Percentiles rank a stretch among this genome's conserved stretches.
Conservation (phyloP, 495 filamentous ascomycete species). For the Usnea hakonensis region DNA sequence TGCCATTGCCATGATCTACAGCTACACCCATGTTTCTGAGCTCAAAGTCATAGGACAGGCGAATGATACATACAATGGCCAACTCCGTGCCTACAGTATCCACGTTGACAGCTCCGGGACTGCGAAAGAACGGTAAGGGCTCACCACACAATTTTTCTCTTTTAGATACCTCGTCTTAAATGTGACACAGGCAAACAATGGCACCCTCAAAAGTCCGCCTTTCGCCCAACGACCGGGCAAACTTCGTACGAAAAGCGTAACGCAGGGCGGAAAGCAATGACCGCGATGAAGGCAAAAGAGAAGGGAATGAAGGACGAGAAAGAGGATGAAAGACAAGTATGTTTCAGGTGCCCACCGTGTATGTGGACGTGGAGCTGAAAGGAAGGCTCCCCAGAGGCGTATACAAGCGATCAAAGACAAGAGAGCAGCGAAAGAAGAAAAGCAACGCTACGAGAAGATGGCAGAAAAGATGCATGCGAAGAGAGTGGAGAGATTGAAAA, state of each 20-base stretch:
- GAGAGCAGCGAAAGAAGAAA: constrained; percentile 81
- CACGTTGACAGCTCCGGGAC: constrained; percentile 36
- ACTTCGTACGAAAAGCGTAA: constrained; percentile 70
- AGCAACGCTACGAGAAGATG: constrained; percentile 87
- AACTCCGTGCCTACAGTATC: background rate
- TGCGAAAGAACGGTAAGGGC: constrained; percentile 56
- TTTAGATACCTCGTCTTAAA: constrained; percentile 5
- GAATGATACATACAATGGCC: background rate
- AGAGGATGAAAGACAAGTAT: constrained; percentile 75
- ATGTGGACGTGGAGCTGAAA: background rate
- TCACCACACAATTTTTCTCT: background rate
- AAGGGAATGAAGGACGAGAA: constrained; percentile 95
- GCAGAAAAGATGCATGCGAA: constrained; percentile 97
- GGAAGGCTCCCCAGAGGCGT: constrained; percentile 49
- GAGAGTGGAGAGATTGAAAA: constrained; percentile 83
- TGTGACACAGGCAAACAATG: constrained; percentile 78
- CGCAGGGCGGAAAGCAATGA: constrained; percentile 53
- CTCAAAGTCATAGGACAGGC: background rate
- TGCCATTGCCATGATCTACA: background rate
- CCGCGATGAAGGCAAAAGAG: constrained; percentile 77
- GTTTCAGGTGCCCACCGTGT: background rate
- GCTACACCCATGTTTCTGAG: background rate
- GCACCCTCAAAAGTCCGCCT: constrained; percentile 75
- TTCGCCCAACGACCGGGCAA: constrained; percentile 70
- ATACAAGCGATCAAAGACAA: constrained; percentile 75